Conservation (phyloP, 2,329 filamentous ascomycete genomes). For the Fusarium sororula region DNA sequence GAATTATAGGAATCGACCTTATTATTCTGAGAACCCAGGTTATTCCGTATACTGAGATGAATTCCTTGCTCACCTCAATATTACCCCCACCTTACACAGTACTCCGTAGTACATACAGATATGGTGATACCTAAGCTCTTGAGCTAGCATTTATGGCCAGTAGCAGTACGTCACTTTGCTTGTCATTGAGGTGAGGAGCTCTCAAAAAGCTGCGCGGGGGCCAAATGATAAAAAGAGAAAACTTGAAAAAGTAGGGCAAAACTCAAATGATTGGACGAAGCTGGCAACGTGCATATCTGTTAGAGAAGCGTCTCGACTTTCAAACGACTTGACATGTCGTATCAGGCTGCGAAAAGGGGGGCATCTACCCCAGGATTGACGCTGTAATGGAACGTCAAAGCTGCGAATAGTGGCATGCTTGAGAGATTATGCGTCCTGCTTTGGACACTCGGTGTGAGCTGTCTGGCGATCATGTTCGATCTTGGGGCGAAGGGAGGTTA, state of each 20-base stretch:
- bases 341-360: conserved; percentile 25
- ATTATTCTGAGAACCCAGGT: not conserved
- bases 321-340: conserved; percentile 34
- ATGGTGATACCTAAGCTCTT: not conserved
- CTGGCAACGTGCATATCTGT: conserved; percentile 2
- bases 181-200: not conserved
- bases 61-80: conserved; percentile 3
- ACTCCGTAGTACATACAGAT: no score
- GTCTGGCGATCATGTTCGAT: not conserved
- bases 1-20: not conserved
- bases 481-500: not conserved
- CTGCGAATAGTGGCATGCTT: conserved; percentile 29
- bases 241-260: not conserved
- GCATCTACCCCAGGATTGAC: conserved; percentile 38
- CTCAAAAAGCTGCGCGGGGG: not conserved
- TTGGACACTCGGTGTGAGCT: conserved; percentile 16
- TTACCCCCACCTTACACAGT: not conserved
- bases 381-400: conserved; percentile 23
- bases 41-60: not conserved
- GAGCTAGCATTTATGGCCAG: not conserved
- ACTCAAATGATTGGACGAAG: not conserved
- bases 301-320: conserved; percentile 32
- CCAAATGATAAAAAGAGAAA: not conserved
- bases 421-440: not conserved
- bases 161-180: conserved; percentile 16